Percentiles rank a stretch among this genome's conserved stretches.
Conservation (phyloP, 495 filamentous ascomycete genomes). For the Aspergillus nanangensis region DNA sequence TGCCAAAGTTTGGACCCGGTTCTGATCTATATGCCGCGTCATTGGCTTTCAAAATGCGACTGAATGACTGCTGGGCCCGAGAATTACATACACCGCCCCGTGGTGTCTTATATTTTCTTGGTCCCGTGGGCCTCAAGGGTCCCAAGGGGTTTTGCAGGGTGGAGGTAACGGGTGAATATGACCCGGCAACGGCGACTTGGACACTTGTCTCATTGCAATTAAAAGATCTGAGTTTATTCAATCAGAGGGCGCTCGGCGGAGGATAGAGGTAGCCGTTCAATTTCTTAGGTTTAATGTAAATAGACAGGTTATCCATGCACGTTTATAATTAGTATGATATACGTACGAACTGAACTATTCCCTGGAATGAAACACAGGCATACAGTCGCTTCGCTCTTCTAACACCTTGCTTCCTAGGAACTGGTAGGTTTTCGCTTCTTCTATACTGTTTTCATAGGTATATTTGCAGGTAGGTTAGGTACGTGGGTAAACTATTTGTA, state of each 20-base stretch:
- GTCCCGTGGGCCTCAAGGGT: slow-evolving; percentile 62
- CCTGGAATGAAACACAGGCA: too few species aligned
- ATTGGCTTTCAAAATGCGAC: slow-evolving; percentile 49
- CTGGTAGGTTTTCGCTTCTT: too few species aligned
- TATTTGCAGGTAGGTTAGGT: too few species aligned
- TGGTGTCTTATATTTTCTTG: slow-evolving; percentile 60
- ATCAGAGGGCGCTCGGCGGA: slow-evolving; percentile 24
- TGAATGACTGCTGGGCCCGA: slow-evolving; percentile 31
- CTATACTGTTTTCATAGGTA: too few species aligned
- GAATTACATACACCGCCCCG: slow-evolving; percentile 44
- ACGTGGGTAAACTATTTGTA: too few species aligned
- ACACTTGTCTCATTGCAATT: slow-evolving; percentile 27
- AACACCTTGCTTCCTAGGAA: too few species aligned
- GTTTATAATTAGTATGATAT: too few species aligned
- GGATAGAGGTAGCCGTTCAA: too few species aligned
- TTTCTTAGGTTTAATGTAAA: background rate
- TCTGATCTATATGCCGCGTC: slow-evolving; percentile 39
- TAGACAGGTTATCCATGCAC: too few species aligned
- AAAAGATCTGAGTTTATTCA: slow-evolving; percentile 27
- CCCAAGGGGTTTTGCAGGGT: slow-evolving; percentile 50
- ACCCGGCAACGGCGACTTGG: slow-evolving; percentile 46
- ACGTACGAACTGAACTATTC: too few species aligned
- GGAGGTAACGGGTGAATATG: slow-evolving; percentile 57
- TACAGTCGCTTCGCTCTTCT: too few species aligned
- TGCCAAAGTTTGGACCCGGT: slow-evolving; percentile 33